Base-by-base conservation (phyloP, 2,329 filamentous ascomycete species). In the Triangularia setosa region DNA sequence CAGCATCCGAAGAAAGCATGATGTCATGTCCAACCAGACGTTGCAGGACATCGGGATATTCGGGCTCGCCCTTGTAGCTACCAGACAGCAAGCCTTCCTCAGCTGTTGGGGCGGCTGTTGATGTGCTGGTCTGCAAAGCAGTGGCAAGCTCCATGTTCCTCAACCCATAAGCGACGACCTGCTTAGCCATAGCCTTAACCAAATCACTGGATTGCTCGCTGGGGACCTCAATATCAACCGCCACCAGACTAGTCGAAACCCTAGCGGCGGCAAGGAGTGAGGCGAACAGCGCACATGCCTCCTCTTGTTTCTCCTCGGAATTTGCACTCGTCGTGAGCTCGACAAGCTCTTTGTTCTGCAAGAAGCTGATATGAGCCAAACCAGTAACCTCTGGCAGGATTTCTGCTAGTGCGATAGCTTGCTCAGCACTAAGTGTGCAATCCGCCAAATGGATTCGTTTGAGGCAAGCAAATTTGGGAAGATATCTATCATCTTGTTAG, bases 111-210 rank as follows among this genome's bases (percentile, higher is more conserved):
- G 35, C 35, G 7, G 35, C 74, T 59, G 69, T 75, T 60, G 97
- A 92, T 81, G 98, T 89, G 71, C 98, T 98, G 24, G 52, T 55
- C 52, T 55, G 52, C 21, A 55, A n/a, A 16, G 52, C 21, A 60
- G 69, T 76, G 60, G 78, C 79, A 2, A 80, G 76, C 75, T 97
- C 92, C 81, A 99, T 89, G 72, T 99, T 99, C 64, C 91, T 87
- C 67, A 99, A 83, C 67, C 91, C 97, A 76, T 97, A 97, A 0
- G 92, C 94, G 53, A 97, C 89, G n/a, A 97, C 90, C 75, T 97
- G 93, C 73, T 94, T 96, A 0, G 93, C 93, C 70, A 97, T 83
- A 2, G 93, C 93, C 76, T 93, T 96, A 71, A 97, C 91, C 24
- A 97, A 86, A 74, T 97, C 95, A 62, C 90, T 92, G n/a, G 90